These are phyloP conservation scores for Panaeolus cyanescens DNA, from an alignment of 768 basidiomycete species.

Conservation along the genomic window DNA sequence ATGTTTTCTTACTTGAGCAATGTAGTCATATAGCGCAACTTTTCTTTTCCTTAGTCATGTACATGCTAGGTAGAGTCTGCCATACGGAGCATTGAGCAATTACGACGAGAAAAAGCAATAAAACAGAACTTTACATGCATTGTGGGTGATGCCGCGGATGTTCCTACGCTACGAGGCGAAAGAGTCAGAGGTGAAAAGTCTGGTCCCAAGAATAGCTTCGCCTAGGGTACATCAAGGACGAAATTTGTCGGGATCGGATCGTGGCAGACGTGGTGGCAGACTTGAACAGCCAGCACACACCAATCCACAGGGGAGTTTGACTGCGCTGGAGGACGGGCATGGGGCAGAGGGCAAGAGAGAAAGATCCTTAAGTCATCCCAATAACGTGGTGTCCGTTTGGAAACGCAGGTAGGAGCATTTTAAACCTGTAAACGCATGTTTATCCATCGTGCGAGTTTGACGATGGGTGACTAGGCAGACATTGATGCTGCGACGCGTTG, in stretches of 20 bases:
- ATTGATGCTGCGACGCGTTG: neutral
- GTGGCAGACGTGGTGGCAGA: too few relatives aligned
- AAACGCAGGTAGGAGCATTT: neutral
- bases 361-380: neutral
- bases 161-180: neutral
- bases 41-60: too few relatives aligned
- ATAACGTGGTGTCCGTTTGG: neutral
- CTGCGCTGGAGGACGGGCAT: neutral
- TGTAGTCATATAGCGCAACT: too few relatives aligned
- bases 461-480: neutral
- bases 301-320: neutral
- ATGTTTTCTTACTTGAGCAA: too few relatives aligned
- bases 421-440: neutral
- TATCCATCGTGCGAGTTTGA: neutral
- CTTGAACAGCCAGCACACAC: neutral
- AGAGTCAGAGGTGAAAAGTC: neutral
- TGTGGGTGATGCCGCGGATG: neutral
- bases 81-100: too few relatives aligned
- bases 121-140: too few relatives aligned
- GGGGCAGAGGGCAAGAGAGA: neutral
- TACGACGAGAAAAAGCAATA: too few relatives aligned
- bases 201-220: neutral
- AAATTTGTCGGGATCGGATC: neutral
- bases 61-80: too few relatives aligned
- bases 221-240: neutral